Base-by-base conservation (phyloP, 192 early-diverging fungal species). In the Phlyctochytrium arcticum region DNA sequence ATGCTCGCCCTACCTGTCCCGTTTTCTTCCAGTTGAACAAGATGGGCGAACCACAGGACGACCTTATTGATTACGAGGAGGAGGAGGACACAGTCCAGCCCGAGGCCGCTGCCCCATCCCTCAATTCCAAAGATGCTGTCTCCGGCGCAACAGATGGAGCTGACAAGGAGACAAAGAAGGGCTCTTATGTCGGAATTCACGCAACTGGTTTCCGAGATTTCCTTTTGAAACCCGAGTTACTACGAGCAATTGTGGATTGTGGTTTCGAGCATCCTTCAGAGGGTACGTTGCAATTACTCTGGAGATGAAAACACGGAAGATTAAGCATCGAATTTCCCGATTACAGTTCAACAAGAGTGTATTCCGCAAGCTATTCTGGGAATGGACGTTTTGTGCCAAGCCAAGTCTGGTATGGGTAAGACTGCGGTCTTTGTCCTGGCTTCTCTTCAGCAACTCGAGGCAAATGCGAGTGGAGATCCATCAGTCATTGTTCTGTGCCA, bases 221-320 rank as follows among this genome's bases (percentile, higher is more conserved):
- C 68, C 72, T 98, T 61, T 84, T 98, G 73, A 95, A 95, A 86
- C 94, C 96, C 5, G 96, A 98, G 74, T 80, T 98, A 33, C 68
- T 93, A 48, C 87, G 93, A 49, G 90, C 93, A 57, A 98, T 97
- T 65, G 92, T 90, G 24, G 96, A 98, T 77, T 98, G 94, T 64
- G 96, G 96, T 80, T 98, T 98, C 68, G 96, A 98, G 81, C 96
- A 98, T 80, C 96, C 96, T 39, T 93, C 91, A 55, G 94, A 98
- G 84, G 90, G 87, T 89, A 72, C 36, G 51, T 30, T n/a, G 17
- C 6, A 3, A 57, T 57, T 37, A 3, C 36, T 57, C 29, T 12
- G n/a, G n/a, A n/a, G n/a, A n/a, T 58, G 21, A 24, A 3, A 0
- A 12, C 24, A 27, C 36, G 30, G 47, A 50, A 26, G 56, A n/a